Conservation (phyloP, 306 rosid genomes). For the Quercus wislizeni region DNA sequence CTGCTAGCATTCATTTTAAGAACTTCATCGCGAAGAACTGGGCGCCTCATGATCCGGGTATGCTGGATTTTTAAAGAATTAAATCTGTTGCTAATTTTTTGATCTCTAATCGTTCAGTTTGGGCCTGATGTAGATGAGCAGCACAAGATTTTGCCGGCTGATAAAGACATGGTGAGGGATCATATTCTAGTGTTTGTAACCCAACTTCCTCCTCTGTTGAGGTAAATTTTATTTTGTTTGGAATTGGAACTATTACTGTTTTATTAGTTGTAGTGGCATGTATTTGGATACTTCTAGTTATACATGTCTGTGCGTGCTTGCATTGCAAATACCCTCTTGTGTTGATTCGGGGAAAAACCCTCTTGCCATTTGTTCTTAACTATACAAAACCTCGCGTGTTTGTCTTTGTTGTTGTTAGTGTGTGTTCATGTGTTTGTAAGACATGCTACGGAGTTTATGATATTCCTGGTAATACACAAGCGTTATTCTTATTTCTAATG, state of each 20-base stretch:
- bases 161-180: constrained; percentile 78
- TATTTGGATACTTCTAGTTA: neutral
- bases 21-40: constrained; percentile 89
- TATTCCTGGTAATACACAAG: neutral
- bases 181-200: constrained; percentile 78
- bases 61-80: constrained; percentile 9
- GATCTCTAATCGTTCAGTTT: constrained; percentile 13
- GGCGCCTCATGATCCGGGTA: constrained; percentile 83
- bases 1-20: constrained; percentile 96
- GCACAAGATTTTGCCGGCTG: constrained; percentile 67
- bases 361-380: neutral
- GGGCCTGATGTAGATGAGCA: constrained; percentile 54
- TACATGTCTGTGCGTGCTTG: neutral
- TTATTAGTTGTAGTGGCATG: neutral
- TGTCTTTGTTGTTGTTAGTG: neutral
- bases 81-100: neutral
- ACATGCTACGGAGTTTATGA: neutral
- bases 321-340: too few relatives aligned
- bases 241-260: constrained; percentile 1
- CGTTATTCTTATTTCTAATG: neutral
- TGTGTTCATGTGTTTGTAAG: neutral
- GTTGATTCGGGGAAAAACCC: neutral
- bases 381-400: neutral
- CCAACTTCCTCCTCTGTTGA: constrained; percentile 83
- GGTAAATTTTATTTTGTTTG: constrained; percentile 39